Percentiles rank a stretch among this genome's conserved stretches.
These are phyloP conservation scores for Globisporangium canariense DNA, from an alignment of 352 stramenopile species.

Conservation along the genomic window DNA sequence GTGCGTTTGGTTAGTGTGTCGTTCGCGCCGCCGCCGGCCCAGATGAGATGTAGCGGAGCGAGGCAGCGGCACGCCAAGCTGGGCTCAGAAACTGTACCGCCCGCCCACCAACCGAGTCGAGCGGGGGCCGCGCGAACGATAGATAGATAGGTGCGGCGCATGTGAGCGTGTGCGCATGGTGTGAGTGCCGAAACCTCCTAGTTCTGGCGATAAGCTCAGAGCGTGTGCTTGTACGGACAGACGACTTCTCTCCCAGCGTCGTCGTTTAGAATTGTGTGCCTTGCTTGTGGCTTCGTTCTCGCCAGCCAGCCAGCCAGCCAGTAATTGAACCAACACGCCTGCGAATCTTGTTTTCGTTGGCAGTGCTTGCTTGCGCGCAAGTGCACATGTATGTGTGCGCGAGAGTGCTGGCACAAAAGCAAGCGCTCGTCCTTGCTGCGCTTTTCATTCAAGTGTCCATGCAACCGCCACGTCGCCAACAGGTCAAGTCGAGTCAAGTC, in stretches of 20 bases:
- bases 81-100: too few species aligned
- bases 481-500: background rate
- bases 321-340: background rate
- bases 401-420: background rate
- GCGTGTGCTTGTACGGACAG: background rate
- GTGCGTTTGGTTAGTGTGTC: background rate
- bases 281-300: background rate
- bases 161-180: background rate
- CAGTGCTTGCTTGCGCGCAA: background rate
- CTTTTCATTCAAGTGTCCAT: background rate
- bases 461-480: background rate
- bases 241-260: background rate
- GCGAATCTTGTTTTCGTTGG: background rate
- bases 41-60: background rate
- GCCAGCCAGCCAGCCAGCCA: background rate
- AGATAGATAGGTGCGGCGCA: background rate
- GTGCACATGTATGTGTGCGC: background rate
- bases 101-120: too few species aligned
- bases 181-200: background rate
- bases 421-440: too few species aligned
- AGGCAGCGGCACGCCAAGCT: too few species aligned
- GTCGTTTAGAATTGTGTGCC: too few species aligned
- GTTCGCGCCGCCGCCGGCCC: background rate
- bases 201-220: constrained; percentile 17
- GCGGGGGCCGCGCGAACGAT: too few species aligned